phyloP scores from a whole-genome alignment of 2,329 filamentous ascomycete species.

The Fusarium siculi region DNA sequence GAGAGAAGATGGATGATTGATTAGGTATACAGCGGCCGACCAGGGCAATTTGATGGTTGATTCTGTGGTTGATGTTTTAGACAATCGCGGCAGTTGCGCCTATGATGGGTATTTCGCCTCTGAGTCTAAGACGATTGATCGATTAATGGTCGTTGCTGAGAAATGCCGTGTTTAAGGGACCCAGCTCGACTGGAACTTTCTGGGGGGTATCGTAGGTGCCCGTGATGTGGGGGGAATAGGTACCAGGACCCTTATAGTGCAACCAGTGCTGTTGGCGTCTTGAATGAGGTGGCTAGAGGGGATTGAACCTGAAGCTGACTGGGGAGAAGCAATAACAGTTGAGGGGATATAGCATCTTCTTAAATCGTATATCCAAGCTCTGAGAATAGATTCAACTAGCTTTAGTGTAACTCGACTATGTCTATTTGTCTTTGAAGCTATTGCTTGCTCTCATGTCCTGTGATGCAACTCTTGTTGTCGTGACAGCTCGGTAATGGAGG shows the following conservation, averaged over 20 bases:
- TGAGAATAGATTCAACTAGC: background rate
- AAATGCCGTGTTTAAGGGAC: constrained; percentile 18
- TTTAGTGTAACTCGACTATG: background rate
- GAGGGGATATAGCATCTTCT: constrained; percentile 19
- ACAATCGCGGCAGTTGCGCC: constrained; percentile 10
- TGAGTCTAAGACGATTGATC: background rate
- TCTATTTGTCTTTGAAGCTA: constrained; percentile 2
- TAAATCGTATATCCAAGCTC: constrained; percentile 15
- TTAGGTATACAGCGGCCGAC: background rate
- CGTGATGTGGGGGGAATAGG: background rate
- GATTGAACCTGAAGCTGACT: background rate
- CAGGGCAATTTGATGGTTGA: constrained; percentile 1
- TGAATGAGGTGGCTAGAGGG: background rate
- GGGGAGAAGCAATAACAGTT: background rate
- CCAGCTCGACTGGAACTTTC: constrained; percentile 9
- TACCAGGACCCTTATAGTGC: constrained; percentile 9
- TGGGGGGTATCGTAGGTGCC: background rate
- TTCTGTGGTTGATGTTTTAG: constrained; percentile 5
- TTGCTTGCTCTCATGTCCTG: background rate
- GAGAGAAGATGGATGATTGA: background rate
- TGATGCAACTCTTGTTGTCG: constrained; percentile 13
- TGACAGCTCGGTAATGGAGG: constrained; percentile 36
- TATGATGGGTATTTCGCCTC: constrained; percentile 1
- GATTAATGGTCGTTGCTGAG: constrained; percentile 17
- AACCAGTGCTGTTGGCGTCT: constrained; percentile 18